These are phyloP conservation scores for Microascus cirrosus DNA, from an alignment of 2,329 filamentous ascomycete genomes.

Conservation along the genomic window DNA sequence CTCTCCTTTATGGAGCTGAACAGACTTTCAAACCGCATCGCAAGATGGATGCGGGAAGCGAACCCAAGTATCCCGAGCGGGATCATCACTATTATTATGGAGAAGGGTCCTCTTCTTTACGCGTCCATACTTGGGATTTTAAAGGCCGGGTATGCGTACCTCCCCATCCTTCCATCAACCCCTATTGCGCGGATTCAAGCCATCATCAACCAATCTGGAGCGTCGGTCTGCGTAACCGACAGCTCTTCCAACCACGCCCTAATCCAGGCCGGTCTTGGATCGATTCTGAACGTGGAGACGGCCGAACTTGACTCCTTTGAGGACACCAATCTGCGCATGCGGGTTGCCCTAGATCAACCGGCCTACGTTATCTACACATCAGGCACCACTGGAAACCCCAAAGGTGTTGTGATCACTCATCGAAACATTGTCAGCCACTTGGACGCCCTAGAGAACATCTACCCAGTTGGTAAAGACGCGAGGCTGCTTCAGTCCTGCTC, in stretches of 20 bases:
- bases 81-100: constrained; percentile 63
- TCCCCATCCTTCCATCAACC: constrained; percentile 68
- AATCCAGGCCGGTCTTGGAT: neutral
- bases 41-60: constrained; percentile 32
- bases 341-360: constrained; percentile 34
- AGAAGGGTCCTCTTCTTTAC: constrained; percentile 66
- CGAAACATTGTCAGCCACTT: constrained; percentile 68
- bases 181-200: constrained; percentile 47
- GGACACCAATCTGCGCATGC: constrained; percentile 22
- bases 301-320: constrained; percentile 16
- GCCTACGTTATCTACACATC: constrained; percentile 78
- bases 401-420: constrained; percentile 70
- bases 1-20: constrained; percentile 60
- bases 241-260: constrained; percentile 8
- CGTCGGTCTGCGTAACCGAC: constrained; percentile 33
- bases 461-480: constrained; percentile 40
- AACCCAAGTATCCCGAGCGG: constrained; percentile 31
- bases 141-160: constrained; percentile 66
- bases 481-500: constrained; percentile 75
- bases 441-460: constrained; percentile 51
- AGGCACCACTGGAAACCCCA: constrained; percentile 70
- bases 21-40: constrained; percentile 50
- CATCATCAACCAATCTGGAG: constrained; percentile 51
- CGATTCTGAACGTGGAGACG: constrained; percentile 21
- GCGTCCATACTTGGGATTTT: constrained; percentile 61